Evolutionary conservation across 2,329 filamentous ascomycete species (phyloP).

Genomic region (Zasmidium cellare): DNA sequence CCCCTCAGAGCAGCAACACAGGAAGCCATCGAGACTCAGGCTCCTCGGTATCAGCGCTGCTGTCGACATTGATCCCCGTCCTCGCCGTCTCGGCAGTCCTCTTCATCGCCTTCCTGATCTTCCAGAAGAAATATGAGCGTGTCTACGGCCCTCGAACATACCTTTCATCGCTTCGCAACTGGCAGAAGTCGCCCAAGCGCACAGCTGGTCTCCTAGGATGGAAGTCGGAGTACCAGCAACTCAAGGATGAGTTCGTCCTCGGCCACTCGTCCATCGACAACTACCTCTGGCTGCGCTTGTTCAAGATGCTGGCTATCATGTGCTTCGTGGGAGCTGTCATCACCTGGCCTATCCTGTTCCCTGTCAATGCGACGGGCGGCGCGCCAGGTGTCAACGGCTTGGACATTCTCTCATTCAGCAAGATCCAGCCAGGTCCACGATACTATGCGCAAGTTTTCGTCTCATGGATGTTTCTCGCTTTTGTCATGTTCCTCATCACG

Average conservation of each 20-base stretch:
- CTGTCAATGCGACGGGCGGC: conserved; percentile 43
- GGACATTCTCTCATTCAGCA: conserved; percentile 34
- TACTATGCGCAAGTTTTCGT: conserved; percentile 45
- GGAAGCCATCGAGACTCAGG: conserved; percentile 9
- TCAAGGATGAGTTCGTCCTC: conserved; percentile 43
- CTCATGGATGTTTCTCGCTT: conserved; percentile 42
- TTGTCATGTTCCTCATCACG: conserved; percentile 47
- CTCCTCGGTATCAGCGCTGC: conserved; percentile 49
- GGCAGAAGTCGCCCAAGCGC: conserved; percentile 50
- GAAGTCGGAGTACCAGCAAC: conserved; percentile 37
- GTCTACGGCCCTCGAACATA: conserved; percentile 39
- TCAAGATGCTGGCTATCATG: conserved; percentile 44
- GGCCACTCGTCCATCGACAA: conserved; percentile 48
- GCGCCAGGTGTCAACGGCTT: conserved; percentile 21
- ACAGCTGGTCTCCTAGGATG: conserved; percentile 52
- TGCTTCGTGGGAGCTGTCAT: conserved; percentile 46
- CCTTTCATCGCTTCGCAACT: conserved; percentile 28
- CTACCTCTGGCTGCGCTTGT: conserved; percentile 49
- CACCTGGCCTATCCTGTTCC: conserved; percentile 49
- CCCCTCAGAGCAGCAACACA: not conserved
- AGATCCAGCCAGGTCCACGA: conserved; percentile 39
- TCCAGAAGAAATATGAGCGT: conserved; percentile 43
- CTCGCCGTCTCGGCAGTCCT: conserved; percentile 46
- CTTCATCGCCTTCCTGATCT: conserved; percentile 47
- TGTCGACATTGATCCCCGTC: conserved; percentile 51